Base-by-base conservation (phyloP, 108 stramenopile genomes). In the Cylindrotheca fusiformis region DNA sequence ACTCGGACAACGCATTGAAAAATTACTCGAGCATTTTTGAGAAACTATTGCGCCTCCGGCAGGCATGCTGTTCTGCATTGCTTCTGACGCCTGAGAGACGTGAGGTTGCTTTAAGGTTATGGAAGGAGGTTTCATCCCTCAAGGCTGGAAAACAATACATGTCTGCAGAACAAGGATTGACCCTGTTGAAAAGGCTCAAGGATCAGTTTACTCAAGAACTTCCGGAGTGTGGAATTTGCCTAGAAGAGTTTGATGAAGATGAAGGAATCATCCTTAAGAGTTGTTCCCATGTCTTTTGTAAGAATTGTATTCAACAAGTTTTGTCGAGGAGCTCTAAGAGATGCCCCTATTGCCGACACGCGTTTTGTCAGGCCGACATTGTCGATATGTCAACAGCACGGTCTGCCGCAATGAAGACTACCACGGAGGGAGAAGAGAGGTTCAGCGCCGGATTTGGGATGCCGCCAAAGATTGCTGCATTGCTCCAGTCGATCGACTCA, bases 161-260 rank as follows among this genome's bases (percentile, higher is more conserved):
- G 2, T 65, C 77, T 1, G 77, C 83, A 1, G 77, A 83, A 68
- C 80, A 86, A 76, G 85, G 77, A 26, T 56, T 67, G 27, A 52
- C 65, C 21, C 65, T 87, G 30, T 67, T 87, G 46, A 69, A 79
- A 12, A 87, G 82, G 63, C 64, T 87, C 32, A 74, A 78, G 60
- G 74, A 72, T 4, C 60, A 69, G 1, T 74, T 85, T 45, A 19
- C 63, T 20, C 32, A 67, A 32, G 76, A 73, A 25, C 52, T 70
- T 21, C 63, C 66, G 5, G 85, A 86, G 70, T 86, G 85, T 68
- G 81, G 71, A 4, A 72, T 86, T n/a, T 86, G 85, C 52, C 68
- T 86, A 36, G 78, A 66, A 53, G 77, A 77, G 30, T 74, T 86
- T 68, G 68, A 64, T 1, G 76, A 64, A 32, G 41, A 46, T 20